A percentile compares a stretch with the other conserved stretches of the same genome.
These are phyloP conservation scores for Thecaphora thlaspeos DNA, from an alignment of 1,284 basidiomycete genomes.

Conservation along the genomic window DNA sequence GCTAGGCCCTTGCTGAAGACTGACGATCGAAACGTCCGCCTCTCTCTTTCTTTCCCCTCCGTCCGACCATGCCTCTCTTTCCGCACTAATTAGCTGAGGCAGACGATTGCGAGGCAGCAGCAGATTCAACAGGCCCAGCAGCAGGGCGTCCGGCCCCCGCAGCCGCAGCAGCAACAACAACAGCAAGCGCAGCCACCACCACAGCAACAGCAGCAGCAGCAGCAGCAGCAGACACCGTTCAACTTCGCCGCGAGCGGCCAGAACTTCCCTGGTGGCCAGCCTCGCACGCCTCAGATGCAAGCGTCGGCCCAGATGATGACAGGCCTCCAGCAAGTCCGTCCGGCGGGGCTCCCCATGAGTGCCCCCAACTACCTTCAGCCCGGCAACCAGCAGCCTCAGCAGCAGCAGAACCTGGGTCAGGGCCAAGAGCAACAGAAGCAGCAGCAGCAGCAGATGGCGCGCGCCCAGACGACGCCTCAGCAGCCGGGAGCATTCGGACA, in stretches of 20 bases:
- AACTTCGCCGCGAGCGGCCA: constrained; percentile 16
- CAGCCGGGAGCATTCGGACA: constrained; percentile 2
- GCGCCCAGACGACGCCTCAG: constrained; percentile 2
- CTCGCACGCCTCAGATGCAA: constrained; percentile 39
- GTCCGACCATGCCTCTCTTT: too few species aligned
- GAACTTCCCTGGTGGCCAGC: constrained; percentile 31
- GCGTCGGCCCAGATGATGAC: constrained; percentile 42
- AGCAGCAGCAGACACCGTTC: constrained; percentile 4
- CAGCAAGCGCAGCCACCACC: constrained; percentile 8
- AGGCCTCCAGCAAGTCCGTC: constrained; percentile 28
- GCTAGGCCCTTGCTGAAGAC: too few species aligned
- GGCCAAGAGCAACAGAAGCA: constrained; percentile 11
- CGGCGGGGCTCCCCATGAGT: constrained; percentile 14
- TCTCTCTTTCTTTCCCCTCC: not conserved
- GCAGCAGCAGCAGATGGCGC: constrained; percentile 3
- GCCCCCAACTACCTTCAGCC: constrained; percentile 23
- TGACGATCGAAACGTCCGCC: too few species aligned
- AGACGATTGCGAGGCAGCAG: constrained; percentile 31
- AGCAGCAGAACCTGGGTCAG: constrained; percentile 9
- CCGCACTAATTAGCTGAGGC: constrained; percentile 14
- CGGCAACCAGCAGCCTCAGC: constrained; percentile 10
- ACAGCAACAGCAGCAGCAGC: constrained; percentile 8
- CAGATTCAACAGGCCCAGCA: constrained; percentile 36
- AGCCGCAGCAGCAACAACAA: constrained; percentile 14
- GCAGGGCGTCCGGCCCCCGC: constrained; percentile 23